Evolutionary conservation across 75 land plant species (phyloP).

Genomic region (Cryptomeria japonica): DNA sequence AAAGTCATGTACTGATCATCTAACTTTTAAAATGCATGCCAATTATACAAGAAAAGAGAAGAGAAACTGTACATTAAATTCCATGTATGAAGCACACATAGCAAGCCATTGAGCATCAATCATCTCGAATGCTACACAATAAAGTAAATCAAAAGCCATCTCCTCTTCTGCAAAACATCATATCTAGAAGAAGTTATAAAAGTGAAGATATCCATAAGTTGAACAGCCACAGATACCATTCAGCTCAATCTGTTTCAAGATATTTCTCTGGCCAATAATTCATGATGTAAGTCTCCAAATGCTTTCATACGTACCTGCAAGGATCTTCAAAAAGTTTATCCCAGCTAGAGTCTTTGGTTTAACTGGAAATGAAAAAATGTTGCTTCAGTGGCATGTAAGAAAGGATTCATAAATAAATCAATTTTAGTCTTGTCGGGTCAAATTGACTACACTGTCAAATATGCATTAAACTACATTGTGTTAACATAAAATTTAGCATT

Average conservation of each 20-base stretch:
- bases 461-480: neutral
- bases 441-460: neutral
- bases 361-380: slow-evolving; percentile 8
- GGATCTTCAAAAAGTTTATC: slow-evolving; percentile 22
- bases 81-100: slow-evolving; percentile 93
- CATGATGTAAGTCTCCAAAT: neutral
- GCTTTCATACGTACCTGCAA: slow-evolving; percentile 16
- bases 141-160: slow-evolving; percentile 82
- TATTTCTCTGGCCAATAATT: neutral
- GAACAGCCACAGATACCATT: neutral
- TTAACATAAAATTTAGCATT: neutral
- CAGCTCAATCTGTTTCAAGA: neutral
- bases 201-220: neutral
- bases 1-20: neutral
- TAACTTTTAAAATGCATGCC: slow-evolving; percentile 1
- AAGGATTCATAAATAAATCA: neutral
- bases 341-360: slow-evolving; percentile 16
- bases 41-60: slow-evolving; percentile 1
- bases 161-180: slow-evolving; percentile 57
- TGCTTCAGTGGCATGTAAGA: neutral
- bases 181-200: slow-evolving; percentile 20
- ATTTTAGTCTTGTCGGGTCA: neutral
- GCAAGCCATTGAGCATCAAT: slow-evolving; percentile 99
- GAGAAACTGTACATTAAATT: slow-evolving; percentile 69
- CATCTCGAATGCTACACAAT: slow-evolving; percentile 94